Base-by-base conservation (phyloP, 1,139 yeast genomes). In the Yamadazyma blattariae region DNA sequence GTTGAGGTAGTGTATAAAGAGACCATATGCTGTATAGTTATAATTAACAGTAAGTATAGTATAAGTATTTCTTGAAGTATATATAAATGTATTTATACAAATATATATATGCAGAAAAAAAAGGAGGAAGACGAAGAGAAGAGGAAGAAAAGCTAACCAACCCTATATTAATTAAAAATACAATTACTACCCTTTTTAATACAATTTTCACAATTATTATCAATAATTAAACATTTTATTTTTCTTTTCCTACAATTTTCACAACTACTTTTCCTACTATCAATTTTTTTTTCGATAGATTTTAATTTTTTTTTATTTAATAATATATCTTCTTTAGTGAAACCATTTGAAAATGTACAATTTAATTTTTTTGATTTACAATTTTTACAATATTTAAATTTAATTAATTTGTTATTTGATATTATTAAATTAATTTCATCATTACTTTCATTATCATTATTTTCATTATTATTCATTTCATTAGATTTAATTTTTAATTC, bases 271-370 rank as follows among this genome's bases (percentile, higher is more conserved):
- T 64, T 65, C 30, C 71, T 52, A 29, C 29, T 31, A 27, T 48
- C 44, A 18, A 41, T 19, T 35, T 43, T 46, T 11, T 37, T 38
- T 28, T 44, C 45, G 12, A 33, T 31, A 26, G 33, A 39, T 21
- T 44, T 47, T 15, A 37, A 32, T 21, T 34, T 43, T 34, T 48
- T 48, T 33, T 56, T 60, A 30, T 56, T 54, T 8, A 47, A 38
- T 44, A 61, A 46, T 17, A 76, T 73, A 50, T 77, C 82, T 47
- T 74, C 79, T 52, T 78, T 74, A 16, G 82, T 77, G 50, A 74
- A 77, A 3, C 82, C 83, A 48, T 75, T 76, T 30, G 79, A 69
- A 48, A 77, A 77, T 33, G 63, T 58, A 49, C 83, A 77, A 20
- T 58, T 50, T 29, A 73, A 54, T 27, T 61, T 60, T 47, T 74